Percentiles rank a stretch among this genome's conserved stretches.
Evolutionary conservation across 2,329 filamentous ascomycete genomes (phyloP).

Genomic region (Diaporthe sp.): DNA sequence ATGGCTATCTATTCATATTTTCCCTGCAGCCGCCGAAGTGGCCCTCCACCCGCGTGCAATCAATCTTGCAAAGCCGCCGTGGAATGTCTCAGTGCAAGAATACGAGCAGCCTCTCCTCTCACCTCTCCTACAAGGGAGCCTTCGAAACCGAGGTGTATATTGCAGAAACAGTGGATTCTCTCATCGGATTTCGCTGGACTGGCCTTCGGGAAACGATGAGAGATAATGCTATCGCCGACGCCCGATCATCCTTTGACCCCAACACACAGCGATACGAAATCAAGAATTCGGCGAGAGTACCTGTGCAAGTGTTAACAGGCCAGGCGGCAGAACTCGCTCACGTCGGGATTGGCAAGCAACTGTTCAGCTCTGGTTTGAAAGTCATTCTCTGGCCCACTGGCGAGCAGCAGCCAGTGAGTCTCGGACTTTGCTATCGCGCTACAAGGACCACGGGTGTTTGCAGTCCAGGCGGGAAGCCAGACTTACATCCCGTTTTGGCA

Average conservation of each 20-base stretch:
- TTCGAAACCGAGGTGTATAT: no score
- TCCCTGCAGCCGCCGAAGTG: neutral
- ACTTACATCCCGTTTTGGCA: neutral
- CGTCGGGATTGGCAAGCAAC: neutral
- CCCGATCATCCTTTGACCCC: neutral
- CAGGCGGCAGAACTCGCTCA: neutral
- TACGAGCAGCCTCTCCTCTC: no score
- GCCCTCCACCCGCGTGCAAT: no score
- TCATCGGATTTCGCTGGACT: neutral
- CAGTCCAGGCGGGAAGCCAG: neutral
- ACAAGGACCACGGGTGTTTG: neutral
- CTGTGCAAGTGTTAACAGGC: neutral
- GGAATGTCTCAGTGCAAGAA: neutral
- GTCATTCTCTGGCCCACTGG: neutral
- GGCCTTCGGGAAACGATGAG: no score
- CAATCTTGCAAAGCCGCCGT: no score
- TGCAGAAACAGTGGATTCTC: no score
- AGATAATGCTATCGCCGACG: neutral
- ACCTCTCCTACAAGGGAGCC: neutral
- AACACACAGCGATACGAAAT: neutral
- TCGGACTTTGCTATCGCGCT: neutral
- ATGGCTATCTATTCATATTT: conserved; percentile 2
- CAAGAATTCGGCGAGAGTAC: neutral
- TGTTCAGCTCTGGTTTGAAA: neutral
- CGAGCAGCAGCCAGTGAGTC: neutral